Percentiles rank a stretch among this genome's conserved stretches.
Evolutionary conservation across 495 filamentous ascomycete species (phyloP).

Genomic region (Aspergillus coremiiformis): DNA sequence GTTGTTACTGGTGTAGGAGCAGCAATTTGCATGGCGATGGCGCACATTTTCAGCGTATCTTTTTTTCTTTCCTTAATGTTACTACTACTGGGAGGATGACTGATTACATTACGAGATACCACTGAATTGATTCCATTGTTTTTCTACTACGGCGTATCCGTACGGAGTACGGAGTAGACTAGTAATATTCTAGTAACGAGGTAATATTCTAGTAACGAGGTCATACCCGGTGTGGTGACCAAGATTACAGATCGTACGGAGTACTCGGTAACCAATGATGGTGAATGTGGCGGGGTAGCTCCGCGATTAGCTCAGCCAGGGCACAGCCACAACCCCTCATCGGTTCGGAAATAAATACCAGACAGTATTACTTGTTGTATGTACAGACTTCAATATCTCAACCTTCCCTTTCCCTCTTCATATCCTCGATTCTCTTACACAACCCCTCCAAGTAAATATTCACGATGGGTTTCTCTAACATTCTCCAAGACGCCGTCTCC

Average conservation of each 20-base stretch:
- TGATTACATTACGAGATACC: background rate
- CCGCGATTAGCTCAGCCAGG: background rate
- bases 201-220: background rate
- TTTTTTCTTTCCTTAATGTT: background rate
- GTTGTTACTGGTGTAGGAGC: conserved; percentile 21
- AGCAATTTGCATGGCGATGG: background rate
- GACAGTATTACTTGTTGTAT: no score
- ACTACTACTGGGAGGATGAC: background rate
- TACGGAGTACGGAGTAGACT: no score
- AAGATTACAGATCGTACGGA: background rate
- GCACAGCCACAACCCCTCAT: conserved; percentile 5
- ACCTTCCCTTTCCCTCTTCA: background rate
- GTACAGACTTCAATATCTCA: background rate
- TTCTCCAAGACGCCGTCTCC: background rate
- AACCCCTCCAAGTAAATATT: background rate
- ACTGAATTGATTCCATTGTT: background rate
- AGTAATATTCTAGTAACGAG: background rate
- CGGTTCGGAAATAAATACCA: background rate
- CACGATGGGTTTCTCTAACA: conserved; percentile 15
- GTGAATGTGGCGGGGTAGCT: background rate
- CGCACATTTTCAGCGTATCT: background rate
- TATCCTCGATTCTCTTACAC: background rate
- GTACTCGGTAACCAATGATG: background rate
- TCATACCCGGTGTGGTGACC: background rate
- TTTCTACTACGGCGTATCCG: no score